Evolutionary conservation across 1,284 basidiomycete species (phyloP).

Genomic region (Tremellales sp.): DNA sequence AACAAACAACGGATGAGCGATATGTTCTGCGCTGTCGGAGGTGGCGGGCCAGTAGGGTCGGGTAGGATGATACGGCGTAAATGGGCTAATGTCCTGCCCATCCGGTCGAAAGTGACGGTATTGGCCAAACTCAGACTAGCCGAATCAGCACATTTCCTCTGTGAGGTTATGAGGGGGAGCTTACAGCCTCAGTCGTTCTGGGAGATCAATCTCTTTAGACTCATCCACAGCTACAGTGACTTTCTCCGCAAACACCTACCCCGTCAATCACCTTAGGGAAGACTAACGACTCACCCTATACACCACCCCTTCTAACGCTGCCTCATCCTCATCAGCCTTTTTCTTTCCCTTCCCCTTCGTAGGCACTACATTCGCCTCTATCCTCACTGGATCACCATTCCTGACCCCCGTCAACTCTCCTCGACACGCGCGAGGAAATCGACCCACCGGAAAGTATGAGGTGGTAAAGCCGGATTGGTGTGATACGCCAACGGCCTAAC

Average conservation of each 20-base stretch:
- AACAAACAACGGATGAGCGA: slow-evolving; percentile 63
- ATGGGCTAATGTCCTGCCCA: slow-evolving; percentile 71
- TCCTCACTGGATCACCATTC: slow-evolving; percentile 74
- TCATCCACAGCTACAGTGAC: slow-evolving; percentile 71
- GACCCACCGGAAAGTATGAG: slow-evolving; percentile 72
- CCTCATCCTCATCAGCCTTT: slow-evolving; percentile 27
- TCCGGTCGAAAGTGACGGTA: slow-evolving; percentile 84
- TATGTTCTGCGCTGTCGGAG: slow-evolving; percentile 14
- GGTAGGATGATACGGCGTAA: slow-evolving; percentile 54
- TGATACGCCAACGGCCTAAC: slow-evolving; percentile 79
- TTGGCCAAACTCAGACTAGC: slow-evolving; percentile 79
- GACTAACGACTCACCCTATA: slow-evolving; percentile 58
- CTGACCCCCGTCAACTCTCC: slow-evolving; percentile 40
- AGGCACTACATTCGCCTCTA: slow-evolving; percentile 63
- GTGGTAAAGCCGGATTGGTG: slow-evolving; percentile 64
- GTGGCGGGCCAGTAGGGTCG: slow-evolving; percentile 4
- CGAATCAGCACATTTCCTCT: slow-evolving; percentile 2
- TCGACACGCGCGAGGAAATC: background rate
- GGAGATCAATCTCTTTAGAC: slow-evolving; percentile 67
- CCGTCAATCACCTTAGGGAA: background rate
- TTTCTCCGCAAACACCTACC: slow-evolving; percentile 72
- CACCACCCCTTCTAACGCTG: slow-evolving; percentile 66
- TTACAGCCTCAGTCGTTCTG: slow-evolving; percentile 70
- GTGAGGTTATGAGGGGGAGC: slow-evolving; percentile 7
- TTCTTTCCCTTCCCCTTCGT: slow-evolving; percentile 49